Conservation (phyloP, 176 grass and related monocot species). For the Avena sativa region DNA sequence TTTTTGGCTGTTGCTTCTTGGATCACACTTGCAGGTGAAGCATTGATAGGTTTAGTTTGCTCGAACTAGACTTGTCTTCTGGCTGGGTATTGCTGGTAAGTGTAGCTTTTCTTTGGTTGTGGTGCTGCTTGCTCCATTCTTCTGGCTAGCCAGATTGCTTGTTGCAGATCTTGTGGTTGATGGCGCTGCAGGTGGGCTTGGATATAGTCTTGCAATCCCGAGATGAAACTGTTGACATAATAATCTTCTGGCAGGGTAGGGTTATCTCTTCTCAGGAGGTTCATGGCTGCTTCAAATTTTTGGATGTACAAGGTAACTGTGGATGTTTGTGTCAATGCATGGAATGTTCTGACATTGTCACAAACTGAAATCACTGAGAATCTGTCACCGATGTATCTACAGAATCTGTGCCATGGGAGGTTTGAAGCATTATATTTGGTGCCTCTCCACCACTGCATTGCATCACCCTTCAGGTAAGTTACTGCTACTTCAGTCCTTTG, state of each 20-base stretch:
- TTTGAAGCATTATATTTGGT: too few species aligned
- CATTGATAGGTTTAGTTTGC: too few species aligned
- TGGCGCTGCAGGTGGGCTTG: background rate
- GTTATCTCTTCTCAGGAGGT: background rate
- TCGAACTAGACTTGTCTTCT: too few species aligned
- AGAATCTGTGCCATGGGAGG: too few species aligned
- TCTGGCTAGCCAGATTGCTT: too few species aligned
- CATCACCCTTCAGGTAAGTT: background rate
- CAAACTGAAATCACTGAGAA: background rate
- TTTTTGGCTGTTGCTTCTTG: too few species aligned
- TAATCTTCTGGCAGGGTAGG: background rate
- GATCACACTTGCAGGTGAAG: too few species aligned
- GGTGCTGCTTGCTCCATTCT: too few species aligned
- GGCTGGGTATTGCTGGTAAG: too few species aligned
- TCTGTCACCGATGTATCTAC: background rate
- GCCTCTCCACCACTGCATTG: background rate
- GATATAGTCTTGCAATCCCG: background rate
- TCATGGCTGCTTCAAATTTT: background rate
- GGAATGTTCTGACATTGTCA: background rate
- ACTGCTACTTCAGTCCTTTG: background rate
- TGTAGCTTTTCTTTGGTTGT: too few species aligned
- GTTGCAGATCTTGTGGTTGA: background rate
- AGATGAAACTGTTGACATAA: background rate
- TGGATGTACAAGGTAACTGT: background rate
- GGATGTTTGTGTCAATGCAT: fast-evolving